Evolutionary conservation across 352 stramenopile species (phyloP), one percentile per base, ranked within the genome.

Genomic region (Globisporangium parvum): DNA sequence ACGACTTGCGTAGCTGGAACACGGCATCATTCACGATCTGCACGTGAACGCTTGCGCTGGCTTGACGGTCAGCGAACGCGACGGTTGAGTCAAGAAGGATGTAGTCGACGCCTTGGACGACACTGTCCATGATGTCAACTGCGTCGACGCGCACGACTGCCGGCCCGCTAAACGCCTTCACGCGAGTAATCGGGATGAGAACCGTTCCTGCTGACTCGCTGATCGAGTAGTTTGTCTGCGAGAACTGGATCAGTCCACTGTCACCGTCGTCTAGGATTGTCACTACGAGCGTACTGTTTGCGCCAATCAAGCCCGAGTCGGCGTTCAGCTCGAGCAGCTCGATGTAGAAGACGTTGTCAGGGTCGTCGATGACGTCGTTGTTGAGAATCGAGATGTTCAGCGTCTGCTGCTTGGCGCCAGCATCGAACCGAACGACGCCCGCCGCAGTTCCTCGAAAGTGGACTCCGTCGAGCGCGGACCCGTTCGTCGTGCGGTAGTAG

Each of bases 211-310:
- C n/a, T 0, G 67, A 71, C 60, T 87, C 77, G 0, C 59, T 23
- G 0, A 80, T 47, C 11, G 49, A 55, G 21, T 73, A 80, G 3
- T 20, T 35, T 0, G 51, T 4, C n/a, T 67, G 56, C 0, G 33
- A 45, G 42, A 87, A 85, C 37, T 68, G 62, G 1, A 87, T 15
- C 0, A 62, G 21, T 2, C 77, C 77, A 15, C 66, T 65, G 31
- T 87, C 77, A 5, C 77, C 72, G 44, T 87, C 74, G 11, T 87
- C 77, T 0, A 17, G 17, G 17, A 87, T 82, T 0, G 52, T 75
- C 9, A 87, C 58, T 17, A 45, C 61, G 0, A 69, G 26, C 3
- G 37, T 55, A 0, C 47, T 53, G 6, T 59, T 53, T 0, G 41
- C 20, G 18, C 74, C 77, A 20, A 85, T 69, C 0, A 49, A 47